Evolutionary conservation across 768 basidiomycete genomes (phyloP).

Genomic region (Pleurotus cornucopiae): DNA sequence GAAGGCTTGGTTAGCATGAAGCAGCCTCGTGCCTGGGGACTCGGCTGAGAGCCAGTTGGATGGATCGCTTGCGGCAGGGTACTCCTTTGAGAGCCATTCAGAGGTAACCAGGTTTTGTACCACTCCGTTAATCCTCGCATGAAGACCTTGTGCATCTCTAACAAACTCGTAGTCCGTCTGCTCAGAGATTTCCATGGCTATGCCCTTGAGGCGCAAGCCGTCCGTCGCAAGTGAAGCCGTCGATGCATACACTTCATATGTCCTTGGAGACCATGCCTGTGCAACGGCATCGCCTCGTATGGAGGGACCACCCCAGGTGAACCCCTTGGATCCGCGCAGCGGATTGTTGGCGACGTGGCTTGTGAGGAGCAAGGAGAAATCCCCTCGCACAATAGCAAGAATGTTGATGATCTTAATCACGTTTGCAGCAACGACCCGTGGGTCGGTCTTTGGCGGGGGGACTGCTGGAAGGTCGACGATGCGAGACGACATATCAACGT

Average conservation of each 20-base stretch:
- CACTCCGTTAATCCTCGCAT: not conserved
- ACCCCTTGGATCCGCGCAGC: not conserved
- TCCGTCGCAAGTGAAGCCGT: not conserved
- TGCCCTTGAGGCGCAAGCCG: not conserved
- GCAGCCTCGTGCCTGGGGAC: not conserved
- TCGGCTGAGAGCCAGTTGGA: not conserved
- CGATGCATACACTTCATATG: not conserved
- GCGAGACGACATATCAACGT: not conserved
- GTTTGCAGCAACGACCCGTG: not conserved
- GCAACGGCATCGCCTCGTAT: not conserved
- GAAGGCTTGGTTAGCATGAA: conserved; percentile 2
- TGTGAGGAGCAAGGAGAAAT: conserved; percentile 3
- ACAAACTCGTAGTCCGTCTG: not conserved
- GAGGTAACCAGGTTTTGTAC: not conserved
- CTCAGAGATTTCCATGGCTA: not conserved
- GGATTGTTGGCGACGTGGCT: not conserved
- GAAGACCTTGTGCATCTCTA: not conserved
- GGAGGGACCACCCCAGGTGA: not conserved
- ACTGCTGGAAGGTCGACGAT: conserved; percentile 1
- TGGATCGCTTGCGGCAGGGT: not conserved
- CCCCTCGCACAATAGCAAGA: not conserved
- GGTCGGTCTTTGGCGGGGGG: not conserved
- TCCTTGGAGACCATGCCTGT: not conserved
- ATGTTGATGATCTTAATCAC: not conserved
- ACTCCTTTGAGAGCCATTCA: not conserved